phyloP scores from a whole-genome alignment of 148 eudicot genomes.

The Rhododendron mucronatum region DNA sequence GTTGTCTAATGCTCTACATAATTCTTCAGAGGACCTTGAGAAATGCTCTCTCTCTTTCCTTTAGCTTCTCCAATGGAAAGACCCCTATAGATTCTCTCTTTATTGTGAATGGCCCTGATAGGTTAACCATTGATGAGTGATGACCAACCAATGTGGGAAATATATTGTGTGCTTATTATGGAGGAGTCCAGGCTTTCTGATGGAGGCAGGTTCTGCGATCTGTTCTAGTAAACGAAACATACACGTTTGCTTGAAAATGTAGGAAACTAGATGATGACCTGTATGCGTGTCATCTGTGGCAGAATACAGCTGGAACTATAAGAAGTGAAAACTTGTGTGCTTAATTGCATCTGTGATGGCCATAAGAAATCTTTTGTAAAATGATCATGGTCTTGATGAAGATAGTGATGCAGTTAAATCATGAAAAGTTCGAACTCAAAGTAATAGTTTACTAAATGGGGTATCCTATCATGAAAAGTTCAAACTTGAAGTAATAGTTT shows the following conservation, averaged over 20 bases:
- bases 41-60: neutral
- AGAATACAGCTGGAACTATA: neutral
- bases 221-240: neutral
- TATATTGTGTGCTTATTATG: neutral
- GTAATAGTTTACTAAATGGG: neutral
- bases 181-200: neutral
- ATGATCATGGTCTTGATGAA: neutral
- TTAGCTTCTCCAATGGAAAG: neutral
- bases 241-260: neutral
- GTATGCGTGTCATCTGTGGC: neutral
- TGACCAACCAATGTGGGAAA: neutral
- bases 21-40: neutral
- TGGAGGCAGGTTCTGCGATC: neutral
- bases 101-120: neutral
- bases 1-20: neutral
- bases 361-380: neutral
- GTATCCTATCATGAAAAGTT: neutral
- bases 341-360: neutral
- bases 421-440: neutral
- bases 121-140: neutral
- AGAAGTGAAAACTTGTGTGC: neutral
- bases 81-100: neutral
- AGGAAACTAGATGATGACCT: neutral
- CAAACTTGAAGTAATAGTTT: neutral
- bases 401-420: neutral